Percentiles rank a stretch among this genome's conserved stretches.
Conservation (phyloP, 805 yeast species). For the Candida adriatica region DNA sequence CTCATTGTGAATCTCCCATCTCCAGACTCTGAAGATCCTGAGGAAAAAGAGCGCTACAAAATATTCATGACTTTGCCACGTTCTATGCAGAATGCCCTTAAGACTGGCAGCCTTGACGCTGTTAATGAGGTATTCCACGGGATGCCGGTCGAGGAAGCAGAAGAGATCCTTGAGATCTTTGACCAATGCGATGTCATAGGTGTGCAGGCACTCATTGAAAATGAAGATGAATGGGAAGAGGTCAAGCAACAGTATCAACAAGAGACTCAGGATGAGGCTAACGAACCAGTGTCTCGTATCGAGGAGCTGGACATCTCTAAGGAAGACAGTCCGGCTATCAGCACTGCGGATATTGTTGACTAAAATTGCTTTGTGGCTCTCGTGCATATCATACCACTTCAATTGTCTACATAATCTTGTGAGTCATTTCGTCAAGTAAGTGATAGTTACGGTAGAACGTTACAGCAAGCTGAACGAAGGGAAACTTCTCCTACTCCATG, state of each 20-base stretch:
- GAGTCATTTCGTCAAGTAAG: background rate
- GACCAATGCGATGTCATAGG: slow-evolving; percentile 81
- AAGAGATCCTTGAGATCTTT: slow-evolving; percentile 61
- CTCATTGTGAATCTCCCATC: slow-evolving; percentile 65
- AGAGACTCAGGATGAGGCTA: slow-evolving; percentile 8
- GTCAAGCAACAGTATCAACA: slow-evolving; percentile 37
- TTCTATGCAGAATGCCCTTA: slow-evolving; percentile 69
- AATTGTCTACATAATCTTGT: background rate
- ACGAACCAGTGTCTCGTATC: slow-evolving; percentile 7
- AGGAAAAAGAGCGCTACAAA: slow-evolving; percentile 38
- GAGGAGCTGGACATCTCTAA: slow-evolving; percentile 16
- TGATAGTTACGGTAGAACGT: slow-evolving; percentile 4
- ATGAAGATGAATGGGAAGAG: slow-evolving; percentile 61
- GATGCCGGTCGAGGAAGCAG: slow-evolving; percentile 74
- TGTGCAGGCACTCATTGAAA: slow-evolving; percentile 67
- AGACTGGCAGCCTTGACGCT: slow-evolving; percentile 61
- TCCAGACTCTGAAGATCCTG: slow-evolving; percentile 38
- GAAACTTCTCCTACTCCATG: slow-evolving; percentile 54
- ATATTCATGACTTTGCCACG: slow-evolving; percentile 52
- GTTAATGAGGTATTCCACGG: slow-evolving; percentile 78
- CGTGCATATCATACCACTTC: background rate
- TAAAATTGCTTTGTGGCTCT: background rate
- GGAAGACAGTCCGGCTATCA: slow-evolving; percentile 3
- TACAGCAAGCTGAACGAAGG: slow-evolving; percentile 45
- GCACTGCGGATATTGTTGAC: slow-evolving; percentile 36